A percentile compares a stretch with the other conserved stretches of the same genome.
phyloP scores from a whole-genome alignment of 106 monocot genomes.

The Allium sativum region DNA sequence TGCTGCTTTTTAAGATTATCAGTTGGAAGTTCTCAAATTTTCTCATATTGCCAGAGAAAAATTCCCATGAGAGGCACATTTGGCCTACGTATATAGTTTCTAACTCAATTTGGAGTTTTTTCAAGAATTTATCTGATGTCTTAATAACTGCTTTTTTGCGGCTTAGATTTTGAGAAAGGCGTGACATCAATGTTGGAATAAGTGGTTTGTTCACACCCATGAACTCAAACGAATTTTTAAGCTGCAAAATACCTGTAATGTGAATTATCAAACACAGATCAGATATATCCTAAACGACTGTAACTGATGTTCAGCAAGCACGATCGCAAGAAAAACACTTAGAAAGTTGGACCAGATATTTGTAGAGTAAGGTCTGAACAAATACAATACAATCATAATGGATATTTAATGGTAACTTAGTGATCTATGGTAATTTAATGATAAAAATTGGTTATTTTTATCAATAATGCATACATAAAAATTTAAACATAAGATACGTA shows the following conservation, averaged over 20 bases:
- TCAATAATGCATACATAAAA: too few species aligned
- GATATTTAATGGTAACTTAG: neutral
- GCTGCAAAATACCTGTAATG: constrained; percentile 53
- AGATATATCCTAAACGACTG: too few species aligned
- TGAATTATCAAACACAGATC: neutral
- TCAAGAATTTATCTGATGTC: constrained; percentile 54
- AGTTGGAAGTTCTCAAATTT: constrained; percentile 32
- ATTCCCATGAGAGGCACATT: constrained; percentile 89
- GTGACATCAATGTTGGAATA: constrained; percentile 29
- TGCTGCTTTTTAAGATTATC: constrained; percentile 24
- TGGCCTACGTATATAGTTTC: constrained; percentile 89
- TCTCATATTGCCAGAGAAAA: constrained; percentile 83
- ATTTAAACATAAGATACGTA: too few species aligned
- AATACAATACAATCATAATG: neutral
- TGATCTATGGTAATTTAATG: neutral
- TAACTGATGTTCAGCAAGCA: too few species aligned
- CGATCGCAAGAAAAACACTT: too few species aligned
- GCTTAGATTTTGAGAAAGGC: constrained; percentile 35
- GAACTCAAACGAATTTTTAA: constrained; percentile 47
- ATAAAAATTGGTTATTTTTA: too few species aligned
- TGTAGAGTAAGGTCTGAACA: neutral
- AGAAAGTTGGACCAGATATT: constrained; percentile 50
- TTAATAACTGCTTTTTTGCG: too few species aligned
- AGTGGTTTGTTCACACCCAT: constrained; percentile 23
- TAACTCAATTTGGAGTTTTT: constrained; percentile 56